Base-by-base conservation (phyloP, 345 rosid species). In the Citrus unshiu region DNA sequence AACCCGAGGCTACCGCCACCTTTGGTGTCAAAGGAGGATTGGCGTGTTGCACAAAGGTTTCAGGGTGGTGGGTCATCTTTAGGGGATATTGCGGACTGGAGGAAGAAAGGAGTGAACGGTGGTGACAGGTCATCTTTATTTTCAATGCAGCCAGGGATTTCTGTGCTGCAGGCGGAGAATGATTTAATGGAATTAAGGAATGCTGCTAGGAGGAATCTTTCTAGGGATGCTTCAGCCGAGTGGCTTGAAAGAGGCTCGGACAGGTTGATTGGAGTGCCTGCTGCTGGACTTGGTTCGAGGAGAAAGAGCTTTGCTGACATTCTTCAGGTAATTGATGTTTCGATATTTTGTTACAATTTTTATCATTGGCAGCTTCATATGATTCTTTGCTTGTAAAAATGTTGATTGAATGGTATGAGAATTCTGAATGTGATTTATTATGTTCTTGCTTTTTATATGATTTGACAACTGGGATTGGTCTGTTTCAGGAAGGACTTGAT, bases 221-320 rank as follows among this genome's bases (percentile, higher is more conserved):
- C 88, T 21, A 72, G 89, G 84, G 84, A 87, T 64, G 83, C 81
- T 40, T 79, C 90, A 14, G 85, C 77, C 37, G 91, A 87, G 79
- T 85, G 89, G 86, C 85, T 81, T 34, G 86, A 85, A 75, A 85
- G 88, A 84, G 85, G 84, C 6, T 81, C 85, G 18, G 88, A 87
- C 73, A 78, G 85, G 57, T 75, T 81, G 62, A 75, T 25, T 70
- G 92, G 86, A 71, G 51, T 82, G 74, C 75, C 89, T 71, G 82
- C 83, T 60, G 65, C 84, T 76, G 92, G 90, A 56, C 83, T 94
- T 83, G 95, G 94, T 21, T 74, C 87, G 1, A 91, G 97, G 89
- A 90, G 93, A 89, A 96, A 90, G 89, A 96, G 99, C 86, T 94
- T 93, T 81, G 94, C 99, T 21, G 98, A 96, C 89, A 94, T 93